phyloP scores from a whole-genome alignment of 2,329 filamentous ascomycete genomes.

The Diaporthe citrichinensis region DNA sequence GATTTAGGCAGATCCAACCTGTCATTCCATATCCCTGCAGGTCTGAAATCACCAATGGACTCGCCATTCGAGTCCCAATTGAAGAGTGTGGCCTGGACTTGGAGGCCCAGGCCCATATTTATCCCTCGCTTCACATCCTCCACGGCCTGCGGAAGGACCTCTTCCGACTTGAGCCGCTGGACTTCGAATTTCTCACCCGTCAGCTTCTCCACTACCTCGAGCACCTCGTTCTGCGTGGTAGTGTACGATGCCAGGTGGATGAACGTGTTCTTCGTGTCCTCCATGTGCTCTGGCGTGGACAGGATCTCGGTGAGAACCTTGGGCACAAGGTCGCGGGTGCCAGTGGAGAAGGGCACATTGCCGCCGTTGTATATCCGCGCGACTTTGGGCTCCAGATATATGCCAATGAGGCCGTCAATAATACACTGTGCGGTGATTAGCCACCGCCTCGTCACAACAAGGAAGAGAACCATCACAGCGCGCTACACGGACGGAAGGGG shows the following conservation, averaged over 20 bases:
- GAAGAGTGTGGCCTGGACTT: not conserved
- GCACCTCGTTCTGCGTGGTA: not conserved
- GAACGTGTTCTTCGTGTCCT: not conserved
- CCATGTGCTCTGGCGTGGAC: not conserved
- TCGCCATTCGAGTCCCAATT: not conserved
- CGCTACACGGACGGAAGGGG: not conserved
- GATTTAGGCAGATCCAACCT: not conserved
- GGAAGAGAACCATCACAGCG: not conserved
- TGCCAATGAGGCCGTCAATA: not conserved
- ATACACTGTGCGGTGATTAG: not conserved
- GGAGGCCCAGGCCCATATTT: not conserved
- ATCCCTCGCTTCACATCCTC: not conserved
- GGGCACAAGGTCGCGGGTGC: not conserved
- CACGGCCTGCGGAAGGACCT: not conserved
- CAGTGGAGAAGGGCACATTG: not conserved
- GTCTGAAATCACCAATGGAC: not conserved
- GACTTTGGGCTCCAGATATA: not conserved
- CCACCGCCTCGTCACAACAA: too few relatives aligned
- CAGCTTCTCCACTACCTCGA: not conserved
- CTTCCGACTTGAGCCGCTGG: not conserved
- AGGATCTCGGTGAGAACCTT: not conserved
- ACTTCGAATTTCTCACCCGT: not conserved
- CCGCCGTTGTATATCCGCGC: not conserved
- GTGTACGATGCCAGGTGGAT: conserved; percentile 1
- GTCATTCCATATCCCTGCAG: not conserved